Conservation (phyloP, 2,329 filamentous ascomycete species). For the Emmonsiellopsis sp. region DNA sequence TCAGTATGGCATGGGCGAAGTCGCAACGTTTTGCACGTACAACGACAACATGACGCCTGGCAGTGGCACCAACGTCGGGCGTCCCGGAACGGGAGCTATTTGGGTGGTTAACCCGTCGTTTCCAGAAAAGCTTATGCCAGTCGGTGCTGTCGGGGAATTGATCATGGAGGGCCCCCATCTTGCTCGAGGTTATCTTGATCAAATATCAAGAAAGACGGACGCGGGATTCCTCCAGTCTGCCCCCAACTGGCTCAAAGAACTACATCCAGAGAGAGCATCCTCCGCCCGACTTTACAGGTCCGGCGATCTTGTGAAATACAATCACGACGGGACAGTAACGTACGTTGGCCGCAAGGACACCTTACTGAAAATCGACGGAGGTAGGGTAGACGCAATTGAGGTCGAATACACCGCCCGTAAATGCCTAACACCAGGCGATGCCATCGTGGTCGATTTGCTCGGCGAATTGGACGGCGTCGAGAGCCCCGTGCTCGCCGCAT, state of each 20-base stretch:
- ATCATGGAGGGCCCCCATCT: constrained; percentile 29
- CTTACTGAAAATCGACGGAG: constrained; percentile 78
- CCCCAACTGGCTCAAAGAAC: constrained; percentile 47
- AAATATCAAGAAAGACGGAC: constrained; percentile 24
- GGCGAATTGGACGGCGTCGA: neutral
- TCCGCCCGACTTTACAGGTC: constrained; percentile 71
- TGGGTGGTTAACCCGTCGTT: constrained; percentile 28
- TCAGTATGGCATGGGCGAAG: constrained; percentile 17
- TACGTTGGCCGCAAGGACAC: constrained; percentile 69
- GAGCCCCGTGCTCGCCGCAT: neutral
- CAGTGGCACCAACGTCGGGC: constrained; percentile 5
- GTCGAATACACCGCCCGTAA: constrained; percentile 52
- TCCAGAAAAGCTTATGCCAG: constrained; percentile 23
- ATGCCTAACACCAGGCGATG: neutral
- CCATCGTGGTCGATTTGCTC: neutral
- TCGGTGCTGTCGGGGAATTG: constrained; percentile 29
- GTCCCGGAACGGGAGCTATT: constrained; percentile 1
- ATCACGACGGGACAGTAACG: constrained; percentile 58
- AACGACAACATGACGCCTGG: constrained; percentile 1
- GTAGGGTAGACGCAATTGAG: constrained; percentile 75
- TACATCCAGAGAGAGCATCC: constrained; percentile 35
- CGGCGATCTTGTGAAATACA: constrained; percentile 68
- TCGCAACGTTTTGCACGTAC: constrained; percentile 9
- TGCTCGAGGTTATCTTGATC: constrained; percentile 31
- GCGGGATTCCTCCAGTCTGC: constrained; percentile 34